A percentile compares a stretch with the other conserved stretches of the same genome.
These are phyloP conservation scores for Citrus inodora DNA, from an alignment of 345 rosid species.

Conservation along the genomic window DNA sequence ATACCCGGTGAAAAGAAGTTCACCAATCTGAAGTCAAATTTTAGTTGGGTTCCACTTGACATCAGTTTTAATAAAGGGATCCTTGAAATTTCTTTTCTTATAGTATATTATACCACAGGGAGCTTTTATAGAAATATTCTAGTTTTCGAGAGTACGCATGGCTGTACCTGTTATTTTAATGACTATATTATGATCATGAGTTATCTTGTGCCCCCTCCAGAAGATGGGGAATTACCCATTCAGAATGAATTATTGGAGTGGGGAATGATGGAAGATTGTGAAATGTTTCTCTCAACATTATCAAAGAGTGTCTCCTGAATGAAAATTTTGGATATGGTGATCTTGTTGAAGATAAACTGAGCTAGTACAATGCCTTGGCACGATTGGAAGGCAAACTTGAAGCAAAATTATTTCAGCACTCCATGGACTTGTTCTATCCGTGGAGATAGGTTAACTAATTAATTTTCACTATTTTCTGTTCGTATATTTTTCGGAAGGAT, in stretches of 20 bases:
- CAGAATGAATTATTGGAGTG: neutral
- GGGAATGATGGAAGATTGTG: neutral
- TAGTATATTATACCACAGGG: neutral
- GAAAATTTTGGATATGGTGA: neutral
- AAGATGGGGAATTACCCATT: slow-evolving; percentile 13
- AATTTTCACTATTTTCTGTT: too few relatives aligned
- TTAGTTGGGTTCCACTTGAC: neutral
- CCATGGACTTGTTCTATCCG: slow-evolving; percentile 19
- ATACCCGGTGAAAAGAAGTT: neutral
- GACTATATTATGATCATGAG: neutral
- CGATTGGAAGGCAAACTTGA: too few relatives aligned
- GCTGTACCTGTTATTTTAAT: neutral
- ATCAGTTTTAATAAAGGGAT: neutral
- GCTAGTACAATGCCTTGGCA: neutral
- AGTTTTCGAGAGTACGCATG: neutral
- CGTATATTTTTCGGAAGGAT: too few relatives aligned
- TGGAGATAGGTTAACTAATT: neutral
- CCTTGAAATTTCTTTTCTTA: neutral
- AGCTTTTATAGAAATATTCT: neutral
- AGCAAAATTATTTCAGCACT: slow-evolving; percentile 17
- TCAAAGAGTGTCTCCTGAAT: neutral
- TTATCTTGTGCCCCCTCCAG: neutral
- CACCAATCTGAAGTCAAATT: neutral
- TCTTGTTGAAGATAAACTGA: neutral
- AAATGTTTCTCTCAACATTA: slow-evolving; percentile 7